Conservation (phyloP, 2,329 filamentous ascomycete genomes). For the Aspergillus bombycis region DNA sequence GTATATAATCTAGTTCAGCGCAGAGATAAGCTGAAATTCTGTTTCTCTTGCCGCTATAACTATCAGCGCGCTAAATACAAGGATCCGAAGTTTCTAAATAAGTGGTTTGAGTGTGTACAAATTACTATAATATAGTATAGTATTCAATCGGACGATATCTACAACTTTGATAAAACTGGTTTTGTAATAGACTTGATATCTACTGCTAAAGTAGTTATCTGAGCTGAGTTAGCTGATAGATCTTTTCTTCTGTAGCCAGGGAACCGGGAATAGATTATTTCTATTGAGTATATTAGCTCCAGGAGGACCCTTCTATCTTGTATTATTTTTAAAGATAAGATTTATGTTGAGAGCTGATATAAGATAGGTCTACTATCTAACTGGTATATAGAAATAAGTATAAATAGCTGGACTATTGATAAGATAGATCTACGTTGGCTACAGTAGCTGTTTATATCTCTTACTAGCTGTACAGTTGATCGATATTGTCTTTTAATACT, state of each 20-base stretch:
- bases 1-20: neutral
- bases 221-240: neutral
- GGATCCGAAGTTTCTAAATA: neutral
- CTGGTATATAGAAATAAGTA: no score
- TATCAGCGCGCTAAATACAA: neutral
- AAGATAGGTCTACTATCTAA: no score
- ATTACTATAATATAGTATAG: neutral
- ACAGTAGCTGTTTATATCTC: no score
- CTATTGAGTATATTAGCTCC: no score
- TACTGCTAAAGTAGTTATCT: neutral
- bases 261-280: no score
- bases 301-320: no score
- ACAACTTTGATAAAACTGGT: neutral
- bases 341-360: no score
- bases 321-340: no score
- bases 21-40: neutral
- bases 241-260: neutral
- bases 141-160: neutral
- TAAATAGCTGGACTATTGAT: no score
- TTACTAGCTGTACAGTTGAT: no score
- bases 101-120: neutral
- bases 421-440: no score
- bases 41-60: neutral
- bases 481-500: no score
- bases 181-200: neutral